Base-by-base conservation (phyloP, 139 green algal genomes). In the Chlamydomonas sphaeroides region DNA sequence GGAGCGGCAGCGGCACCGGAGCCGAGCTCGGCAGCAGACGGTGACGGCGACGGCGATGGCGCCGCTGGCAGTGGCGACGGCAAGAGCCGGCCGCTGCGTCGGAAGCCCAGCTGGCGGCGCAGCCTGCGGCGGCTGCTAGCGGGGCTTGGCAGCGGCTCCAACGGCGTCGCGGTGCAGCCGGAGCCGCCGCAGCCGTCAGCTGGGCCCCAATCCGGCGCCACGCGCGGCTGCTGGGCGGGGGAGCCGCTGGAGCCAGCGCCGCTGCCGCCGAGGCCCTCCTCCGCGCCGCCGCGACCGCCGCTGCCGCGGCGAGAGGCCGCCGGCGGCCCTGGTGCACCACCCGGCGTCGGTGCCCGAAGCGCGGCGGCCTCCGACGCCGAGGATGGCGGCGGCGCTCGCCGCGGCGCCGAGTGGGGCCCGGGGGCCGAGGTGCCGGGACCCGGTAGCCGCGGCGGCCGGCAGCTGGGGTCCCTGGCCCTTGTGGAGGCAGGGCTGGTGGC, bases 81-180 rank as follows among this genome's bases (percentile, higher is more conserved):
- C 15, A 23, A 3, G 71, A 15, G 33, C 71, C 51, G n/a, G 18
- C 48, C 51, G 18, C 36, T 67, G 25, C 59, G 23, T 11, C 72
- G 56, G 32, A 79, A 79, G 57, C 39, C 61, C 30, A 61, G 48
- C 39, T 70, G 59, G 74, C 74, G 59, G 0, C 38, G 74, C 30
- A 71, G 39, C 38, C 74, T 70, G 61, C 56, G 59, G 30, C 59
- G 59, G 14, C 68, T 70, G 23, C 45, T 80, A 41, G 57, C 56
- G 23, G 45, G 7, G 5, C 18, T 32, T 1, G 32, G 20, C 25
- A 25, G 56, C 56, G 56, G 23, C 18, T 62, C 18, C 57, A 41
- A 33, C 71, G 53, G 36, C 51, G 49, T 3, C 23, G 71, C 21
- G 2, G 35, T 2, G 25, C 4, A 15, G 36, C 51, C 45, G 69